Evolutionary conservation across 2,329 filamentous ascomycete genomes (phyloP).

Genomic region (Diaporthe sp.): DNA sequence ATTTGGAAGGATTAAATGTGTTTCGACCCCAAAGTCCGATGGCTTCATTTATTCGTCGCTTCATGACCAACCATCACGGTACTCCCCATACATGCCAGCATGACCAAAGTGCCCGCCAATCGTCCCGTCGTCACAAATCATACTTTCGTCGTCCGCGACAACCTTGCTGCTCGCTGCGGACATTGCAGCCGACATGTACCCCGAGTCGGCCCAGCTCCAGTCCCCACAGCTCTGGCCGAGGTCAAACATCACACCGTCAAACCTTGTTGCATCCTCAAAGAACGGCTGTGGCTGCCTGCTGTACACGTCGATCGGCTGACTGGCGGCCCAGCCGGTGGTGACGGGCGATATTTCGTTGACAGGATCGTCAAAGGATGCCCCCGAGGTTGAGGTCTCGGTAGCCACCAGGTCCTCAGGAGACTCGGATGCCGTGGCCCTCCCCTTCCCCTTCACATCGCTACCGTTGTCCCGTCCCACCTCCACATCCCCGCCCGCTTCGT

Average conservation of each 20-base stretch:
- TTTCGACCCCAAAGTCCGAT: not conserved
- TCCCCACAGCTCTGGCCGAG: not conserved
- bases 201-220: constrained; percentile 30
- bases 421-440: not conserved
- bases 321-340: not conserved
- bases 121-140: constrained; percentile 9
- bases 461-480: too few species aligned
- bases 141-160: not conserved
- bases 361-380: not conserved
- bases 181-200: constrained; percentile 14
- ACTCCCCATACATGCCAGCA: constrained; percentile 6
- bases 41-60: not conserved
- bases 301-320: constrained; percentile 19
- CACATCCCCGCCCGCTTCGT: not conserved
- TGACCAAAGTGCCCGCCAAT: constrained; percentile 1
- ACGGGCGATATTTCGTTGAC: not conserved
- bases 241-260: constrained; percentile 15
- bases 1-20: constrained; percentile 5
- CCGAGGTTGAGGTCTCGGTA: not conserved
- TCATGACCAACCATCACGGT: constrained; percentile 10
- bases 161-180: constrained; percentile 15
- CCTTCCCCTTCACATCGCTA: constrained; percentile 8
- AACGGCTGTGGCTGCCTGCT: constrained; percentile 10
- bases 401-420: not conserved
- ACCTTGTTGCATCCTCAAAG: not conserved